Percentiles rank a stretch among this genome's conserved stretches.
phyloP scores from a whole-genome alignment of 768 basidiomycete species.

The Mycena metata region DNA sequence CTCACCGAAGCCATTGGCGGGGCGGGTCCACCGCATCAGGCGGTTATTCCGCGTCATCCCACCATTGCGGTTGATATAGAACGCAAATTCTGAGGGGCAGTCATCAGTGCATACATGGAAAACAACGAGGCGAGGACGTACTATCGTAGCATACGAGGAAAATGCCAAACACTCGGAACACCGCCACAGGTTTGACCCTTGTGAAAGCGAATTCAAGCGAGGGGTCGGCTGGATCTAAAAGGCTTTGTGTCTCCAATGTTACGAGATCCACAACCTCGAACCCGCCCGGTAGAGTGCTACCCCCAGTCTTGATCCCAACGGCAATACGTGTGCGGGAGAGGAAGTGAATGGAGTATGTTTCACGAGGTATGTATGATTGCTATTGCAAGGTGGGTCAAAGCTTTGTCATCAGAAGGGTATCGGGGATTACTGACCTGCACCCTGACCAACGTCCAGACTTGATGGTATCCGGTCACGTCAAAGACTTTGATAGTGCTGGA shows the following conservation, averaged over 20 bases:
- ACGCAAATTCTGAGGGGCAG: constrained; percentile 74
- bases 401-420: too few species aligned
- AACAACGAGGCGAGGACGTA: constrained; percentile 46
- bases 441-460: not conserved
- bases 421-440: not conserved
- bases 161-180: constrained; percentile 80
- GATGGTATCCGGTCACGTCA: constrained; percentile 50
- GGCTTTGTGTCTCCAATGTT: constrained; percentile 80
- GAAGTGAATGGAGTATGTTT: constrained; percentile 81
- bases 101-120: not conserved
- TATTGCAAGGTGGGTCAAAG: too few species aligned
- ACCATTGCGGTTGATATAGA: constrained; percentile 84
- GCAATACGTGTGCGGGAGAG: constrained; percentile 57
- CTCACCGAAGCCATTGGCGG: constrained; percentile 79
- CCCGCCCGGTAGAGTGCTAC: not conserved
- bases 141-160: constrained; percentile 87
- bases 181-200: constrained; percentile 76
- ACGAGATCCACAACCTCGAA: constrained; percentile 66
- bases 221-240: constrained; percentile 78
- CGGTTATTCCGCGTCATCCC: constrained; percentile 75
- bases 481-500: constrained; percentile 84
- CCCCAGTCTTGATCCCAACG: constrained; percentile 34
- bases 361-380: constrained; percentile 66
- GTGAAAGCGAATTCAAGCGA: constrained; percentile 60
- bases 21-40: constrained; percentile 83